These are phyloP conservation scores for Globisporangium alternatum DNA, from an alignment of 352 stramenopile genomes.

Conservation along the genomic window DNA sequence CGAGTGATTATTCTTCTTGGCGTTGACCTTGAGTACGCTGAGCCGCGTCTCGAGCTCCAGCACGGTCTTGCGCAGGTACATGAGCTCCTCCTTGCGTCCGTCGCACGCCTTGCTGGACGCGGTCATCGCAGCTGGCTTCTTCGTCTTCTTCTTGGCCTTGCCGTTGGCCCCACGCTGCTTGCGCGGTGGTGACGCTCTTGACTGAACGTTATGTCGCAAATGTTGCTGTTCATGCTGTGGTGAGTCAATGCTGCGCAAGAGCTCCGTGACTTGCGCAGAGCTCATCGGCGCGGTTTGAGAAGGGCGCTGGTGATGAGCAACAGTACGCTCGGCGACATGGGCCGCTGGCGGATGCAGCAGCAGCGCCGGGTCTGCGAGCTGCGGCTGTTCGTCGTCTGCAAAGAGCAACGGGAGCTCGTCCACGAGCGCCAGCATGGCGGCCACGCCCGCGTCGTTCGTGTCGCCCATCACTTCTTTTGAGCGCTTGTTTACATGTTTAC, in stretches of 20 bases:
- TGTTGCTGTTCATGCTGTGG: neutral
- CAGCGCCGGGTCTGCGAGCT: neutral
- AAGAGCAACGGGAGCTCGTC: conserved; percentile 1
- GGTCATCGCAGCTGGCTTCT: too few species aligned
- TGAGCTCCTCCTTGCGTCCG: conserved; percentile 32
- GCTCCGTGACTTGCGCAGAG: neutral
- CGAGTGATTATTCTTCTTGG: neutral
- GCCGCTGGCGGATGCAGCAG: neutral
- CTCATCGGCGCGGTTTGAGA: neutral
- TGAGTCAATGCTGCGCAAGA: neutral
- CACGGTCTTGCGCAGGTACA: conserved; percentile 27
- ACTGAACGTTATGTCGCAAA: too few species aligned
- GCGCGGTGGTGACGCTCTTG: too few species aligned
- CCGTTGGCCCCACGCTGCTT: neutral
- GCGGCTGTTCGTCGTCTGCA: neutral
- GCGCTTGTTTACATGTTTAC: too few species aligned
- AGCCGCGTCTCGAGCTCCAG: neutral
- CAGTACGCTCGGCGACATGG: neutral
- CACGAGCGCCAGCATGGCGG: neutral
- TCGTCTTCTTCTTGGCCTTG: neutral
- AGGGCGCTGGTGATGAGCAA: too few species aligned
- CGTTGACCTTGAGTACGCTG: conserved; percentile 21
- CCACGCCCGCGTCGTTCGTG: neutral
- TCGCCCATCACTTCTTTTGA: neutral
- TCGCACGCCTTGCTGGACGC: too few species aligned